Evolutionary conservation across 306 rosid species (phyloP).

Genomic region (Inga leiocalycina): DNA sequence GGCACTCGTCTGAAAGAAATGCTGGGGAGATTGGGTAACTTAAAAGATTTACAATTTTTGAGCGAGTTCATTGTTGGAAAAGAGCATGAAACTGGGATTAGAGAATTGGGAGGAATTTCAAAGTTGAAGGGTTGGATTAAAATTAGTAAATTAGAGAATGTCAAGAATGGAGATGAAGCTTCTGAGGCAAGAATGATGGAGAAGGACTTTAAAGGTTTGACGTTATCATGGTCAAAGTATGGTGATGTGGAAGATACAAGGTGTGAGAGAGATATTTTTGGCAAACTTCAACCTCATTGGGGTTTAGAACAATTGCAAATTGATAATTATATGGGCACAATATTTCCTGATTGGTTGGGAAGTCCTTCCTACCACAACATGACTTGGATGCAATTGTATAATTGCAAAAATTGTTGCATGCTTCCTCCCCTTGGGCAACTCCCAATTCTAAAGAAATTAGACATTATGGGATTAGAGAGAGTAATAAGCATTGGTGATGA

Average conservation of each 20-base stretch:
- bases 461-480: background rate
- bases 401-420: constrained; percentile 3
- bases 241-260: too few species aligned
- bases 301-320: background rate
- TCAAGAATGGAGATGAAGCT: background rate
- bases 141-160: background rate
- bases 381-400: fast-evolving
- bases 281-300: background rate
- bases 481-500: background rate
- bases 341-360: constrained; percentile 12
- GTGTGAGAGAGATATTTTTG: constrained; percentile 5
- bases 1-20: background rate
- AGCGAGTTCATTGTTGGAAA: background rate
- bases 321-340: background rate
- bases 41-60: background rate
- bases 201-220: background rate
- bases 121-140: background rate
- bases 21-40: constrained; percentile 2
- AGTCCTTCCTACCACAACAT: constrained; percentile 1
- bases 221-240: background rate
- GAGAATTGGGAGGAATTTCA: constrained; percentile 7
- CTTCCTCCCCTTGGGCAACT: constrained; percentile 28
- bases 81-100: background rate
- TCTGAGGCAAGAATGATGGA: background rate
- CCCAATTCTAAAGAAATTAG: background rate